Conservation (phyloP, 2,329 filamentous ascomycete genomes). For the Alternaria brassicae region DNA sequence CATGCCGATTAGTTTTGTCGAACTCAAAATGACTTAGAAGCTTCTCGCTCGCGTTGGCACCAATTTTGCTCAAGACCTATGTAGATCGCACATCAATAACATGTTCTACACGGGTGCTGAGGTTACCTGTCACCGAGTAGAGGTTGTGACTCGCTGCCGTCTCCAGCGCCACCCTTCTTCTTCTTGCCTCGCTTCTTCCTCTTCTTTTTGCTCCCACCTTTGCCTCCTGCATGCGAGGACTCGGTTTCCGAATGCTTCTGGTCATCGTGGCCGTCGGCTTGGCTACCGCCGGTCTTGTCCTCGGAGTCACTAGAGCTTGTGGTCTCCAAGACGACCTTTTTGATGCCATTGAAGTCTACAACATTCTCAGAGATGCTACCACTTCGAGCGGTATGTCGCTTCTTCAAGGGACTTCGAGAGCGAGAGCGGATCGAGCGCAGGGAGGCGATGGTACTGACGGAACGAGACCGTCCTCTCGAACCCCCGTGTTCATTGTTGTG, state of each 20-base stretch:
- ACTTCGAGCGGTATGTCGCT: constrained; percentile 66
- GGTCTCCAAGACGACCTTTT: constrained; percentile 77
- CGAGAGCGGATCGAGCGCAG: constrained; percentile 35
- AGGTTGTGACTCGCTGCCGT: constrained; percentile 42
- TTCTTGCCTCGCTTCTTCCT: constrained; percentile 50
- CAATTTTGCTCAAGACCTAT: constrained; percentile 9
- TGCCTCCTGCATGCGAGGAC: constrained; percentile 30
- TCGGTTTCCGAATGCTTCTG: constrained; percentile 29
- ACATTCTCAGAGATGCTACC: constrained; percentile 82
- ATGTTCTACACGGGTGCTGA: neutral
- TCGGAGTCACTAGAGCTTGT: constrained; percentile 62
- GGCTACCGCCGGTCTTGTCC: constrained; percentile 25
- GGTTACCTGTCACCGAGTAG: constrained; percentile 32
- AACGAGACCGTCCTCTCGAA: constrained; percentile 24
- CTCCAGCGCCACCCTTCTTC: constrained; percentile 40
- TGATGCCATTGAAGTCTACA: constrained; percentile 75
- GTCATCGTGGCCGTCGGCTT: constrained; percentile 34
- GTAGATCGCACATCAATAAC: constrained; percentile 7
- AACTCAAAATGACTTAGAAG: neutral
- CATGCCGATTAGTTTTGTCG: constrained; percentile 2
- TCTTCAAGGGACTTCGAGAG: constrained; percentile 36
- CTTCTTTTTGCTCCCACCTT: constrained; percentile 43
- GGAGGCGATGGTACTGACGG: constrained; percentile 45
- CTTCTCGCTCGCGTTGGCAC: constrained; percentile 2
- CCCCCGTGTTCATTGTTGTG: constrained; percentile 10